Conservation (phyloP, 176 grass and related monocot species). For the Carex kokanica region DNA sequence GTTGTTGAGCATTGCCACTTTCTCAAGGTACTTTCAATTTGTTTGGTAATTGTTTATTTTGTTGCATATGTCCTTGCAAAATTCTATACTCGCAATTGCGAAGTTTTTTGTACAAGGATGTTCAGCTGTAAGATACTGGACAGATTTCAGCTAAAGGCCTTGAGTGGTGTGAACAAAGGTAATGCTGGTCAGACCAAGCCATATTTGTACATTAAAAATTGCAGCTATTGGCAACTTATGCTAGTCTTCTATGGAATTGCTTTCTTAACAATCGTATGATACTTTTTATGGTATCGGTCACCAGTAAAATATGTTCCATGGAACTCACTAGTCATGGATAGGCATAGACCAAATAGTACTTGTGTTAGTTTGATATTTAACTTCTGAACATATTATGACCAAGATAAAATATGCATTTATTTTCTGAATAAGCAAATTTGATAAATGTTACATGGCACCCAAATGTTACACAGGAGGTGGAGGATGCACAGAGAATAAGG, state of each 20-base stretch:
- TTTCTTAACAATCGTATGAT: background rate
- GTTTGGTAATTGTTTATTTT: constrained; percentile 4
- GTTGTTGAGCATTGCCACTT: constrained; percentile 86
- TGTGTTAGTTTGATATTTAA: background rate
- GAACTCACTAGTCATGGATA: background rate
- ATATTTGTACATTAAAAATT: background rate
- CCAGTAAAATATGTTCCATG: background rate
- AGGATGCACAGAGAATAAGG: constrained; percentile 85
- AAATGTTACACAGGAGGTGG: constrained; percentile 67
- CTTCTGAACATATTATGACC: background rate
- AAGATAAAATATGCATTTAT: background rate
- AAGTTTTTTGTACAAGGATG: background rate
- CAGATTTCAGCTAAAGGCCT: background rate
- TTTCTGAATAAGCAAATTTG: background rate
- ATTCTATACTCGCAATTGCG: background rate
- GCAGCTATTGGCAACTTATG: background rate
- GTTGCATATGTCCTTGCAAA: background rate
- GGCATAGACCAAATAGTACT: background rate
- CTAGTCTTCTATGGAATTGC: background rate
- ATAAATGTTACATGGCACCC: background rate
- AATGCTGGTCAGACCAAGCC: background rate
- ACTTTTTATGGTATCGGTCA: background rate
- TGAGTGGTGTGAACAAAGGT: background rate
- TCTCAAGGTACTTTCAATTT: constrained; percentile 60
- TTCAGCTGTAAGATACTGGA: background rate